phyloP scores from a whole-genome alignment of 208 protist genomes.

The Angomonas deanei region DNA sequence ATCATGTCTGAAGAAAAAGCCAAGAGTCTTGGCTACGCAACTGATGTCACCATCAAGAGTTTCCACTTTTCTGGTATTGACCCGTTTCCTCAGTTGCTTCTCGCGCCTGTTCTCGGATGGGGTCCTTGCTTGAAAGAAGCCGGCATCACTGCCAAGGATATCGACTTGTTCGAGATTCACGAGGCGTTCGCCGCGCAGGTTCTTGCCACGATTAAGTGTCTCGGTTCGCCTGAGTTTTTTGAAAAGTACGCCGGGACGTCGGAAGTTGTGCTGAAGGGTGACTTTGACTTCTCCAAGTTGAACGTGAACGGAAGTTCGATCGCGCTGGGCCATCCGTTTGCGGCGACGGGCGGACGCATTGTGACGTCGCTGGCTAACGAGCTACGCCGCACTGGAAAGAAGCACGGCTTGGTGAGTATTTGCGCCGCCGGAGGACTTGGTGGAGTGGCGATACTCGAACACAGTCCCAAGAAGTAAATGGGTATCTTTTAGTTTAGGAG shows the following conservation, averaged over 20 bases:
- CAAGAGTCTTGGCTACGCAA: slow-evolving; percentile 65
- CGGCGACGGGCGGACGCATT: slow-evolving; percentile 78
- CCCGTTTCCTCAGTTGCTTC: slow-evolving; percentile 81
- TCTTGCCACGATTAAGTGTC: slow-evolving; percentile 66
- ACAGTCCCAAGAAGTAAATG: slow-evolving; percentile 29
- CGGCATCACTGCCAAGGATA: slow-evolving; percentile 63
- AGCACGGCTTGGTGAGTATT: slow-evolving; percentile 76
- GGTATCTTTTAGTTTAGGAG: neutral
- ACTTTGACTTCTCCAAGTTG: slow-evolving; percentile 66
- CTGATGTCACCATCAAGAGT: slow-evolving; percentile 55
- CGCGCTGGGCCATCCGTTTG: slow-evolving; percentile 85
- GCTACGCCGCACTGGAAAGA: slow-evolving; percentile 71
- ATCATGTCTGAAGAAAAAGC: slow-evolving; percentile 85
- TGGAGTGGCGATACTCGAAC: slow-evolving; percentile 67
- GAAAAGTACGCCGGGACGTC: slow-evolving; percentile 29
- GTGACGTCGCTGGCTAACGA: slow-evolving; percentile 74
- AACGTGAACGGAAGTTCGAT: slow-evolving; percentile 79
- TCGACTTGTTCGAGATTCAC: slow-evolving; percentile 87
- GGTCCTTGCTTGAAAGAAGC: slow-evolving; percentile 59
- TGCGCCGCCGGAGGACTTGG: slow-evolving; percentile 85
- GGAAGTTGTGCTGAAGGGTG: slow-evolving; percentile 31
- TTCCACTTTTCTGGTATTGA: slow-evolving; percentile 78
- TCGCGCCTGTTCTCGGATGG: slow-evolving; percentile 81
- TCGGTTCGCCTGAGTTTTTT: slow-evolving; percentile 69
- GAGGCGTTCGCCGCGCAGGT: slow-evolving; percentile 89